phyloP scores from a whole-genome alignment of 1,139 yeast species.

The Kurtzmaniella quercitrusa region DNA sequence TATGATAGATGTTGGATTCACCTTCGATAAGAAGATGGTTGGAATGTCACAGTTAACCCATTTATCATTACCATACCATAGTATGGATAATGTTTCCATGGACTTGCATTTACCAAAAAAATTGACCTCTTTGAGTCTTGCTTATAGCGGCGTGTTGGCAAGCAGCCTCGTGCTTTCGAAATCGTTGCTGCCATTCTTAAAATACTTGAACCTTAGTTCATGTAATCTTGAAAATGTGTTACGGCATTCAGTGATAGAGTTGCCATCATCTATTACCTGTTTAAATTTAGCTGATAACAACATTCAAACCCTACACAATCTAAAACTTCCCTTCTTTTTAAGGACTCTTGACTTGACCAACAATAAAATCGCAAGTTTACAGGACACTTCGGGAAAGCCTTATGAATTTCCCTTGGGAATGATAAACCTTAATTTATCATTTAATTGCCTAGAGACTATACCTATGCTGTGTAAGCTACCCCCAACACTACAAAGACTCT shows the following conservation, averaged over 20 bases:
- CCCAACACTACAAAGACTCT: conserved; percentile 2
- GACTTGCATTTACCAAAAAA: conserved; percentile 1
- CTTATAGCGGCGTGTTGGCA: background rate
- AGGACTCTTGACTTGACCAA: conserved; percentile 4
- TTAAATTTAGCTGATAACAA: conserved; percentile 5
- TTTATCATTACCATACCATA: conserved; percentile 6
- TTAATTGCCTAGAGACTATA: conserved; percentile 2
- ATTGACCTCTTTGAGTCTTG: conserved; percentile 3
- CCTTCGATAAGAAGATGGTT: background rate
- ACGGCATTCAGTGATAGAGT: background rate
- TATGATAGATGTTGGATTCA: conserved; percentile 3
- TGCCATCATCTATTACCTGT: conserved; percentile 4
- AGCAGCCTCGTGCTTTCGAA: background rate
- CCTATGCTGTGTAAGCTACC: conserved; percentile 1
- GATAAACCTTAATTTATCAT: conserved; percentile 3
- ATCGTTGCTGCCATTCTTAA: conserved; percentile 3
- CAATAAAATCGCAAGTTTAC: conserved; percentile 1
- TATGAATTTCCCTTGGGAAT: conserved; percentile 3
- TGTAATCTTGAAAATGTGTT: conserved; percentile 2
- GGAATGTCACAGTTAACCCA: conserved; percentile 1
- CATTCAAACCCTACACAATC: background rate
- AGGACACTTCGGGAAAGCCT: background rate
- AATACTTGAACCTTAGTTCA: conserved; percentile 2
- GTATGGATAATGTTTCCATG: background rate
- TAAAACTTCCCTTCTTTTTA: conserved; percentile 3